These are phyloP conservation scores for Blastocystis sp. DNA, from an alignment of 352 stramenopile genomes.

Conservation along the genomic window DNA sequence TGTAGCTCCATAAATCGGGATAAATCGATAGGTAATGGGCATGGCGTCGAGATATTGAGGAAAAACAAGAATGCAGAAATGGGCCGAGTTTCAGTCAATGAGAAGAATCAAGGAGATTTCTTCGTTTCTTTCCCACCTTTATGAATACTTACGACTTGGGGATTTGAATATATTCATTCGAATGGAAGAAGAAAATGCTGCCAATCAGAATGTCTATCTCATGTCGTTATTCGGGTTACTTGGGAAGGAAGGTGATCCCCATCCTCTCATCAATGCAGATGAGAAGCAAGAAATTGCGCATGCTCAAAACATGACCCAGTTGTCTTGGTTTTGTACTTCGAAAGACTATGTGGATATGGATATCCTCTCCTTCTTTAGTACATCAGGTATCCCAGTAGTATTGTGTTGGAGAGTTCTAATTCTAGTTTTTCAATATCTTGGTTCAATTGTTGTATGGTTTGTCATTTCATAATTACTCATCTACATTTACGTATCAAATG, in stretches of 20 bases:
- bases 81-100: neutral
- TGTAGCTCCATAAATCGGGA: constrained; percentile 29
- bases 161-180: neutral
- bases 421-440: constrained; percentile 54
- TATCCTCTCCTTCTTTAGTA: constrained; percentile 17
- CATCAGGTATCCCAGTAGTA: constrained; percentile 8
- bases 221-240: constrained; percentile 21
- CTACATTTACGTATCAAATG: constrained; percentile 24
- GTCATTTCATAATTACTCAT: constrained; percentile 12
- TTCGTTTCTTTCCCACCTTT: too few relatives aligned
- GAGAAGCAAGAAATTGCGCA: neutral
- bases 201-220: constrained; percentile 38
- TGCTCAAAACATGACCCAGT: constrained; percentile 36
- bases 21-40: constrained; percentile 33
- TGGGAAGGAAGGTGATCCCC: neutral
- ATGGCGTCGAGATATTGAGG: neutral
- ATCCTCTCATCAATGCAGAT: constrained; percentile 25
- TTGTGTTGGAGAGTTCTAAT: neutral
- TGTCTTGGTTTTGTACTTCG: constrained; percentile 1
- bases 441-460: constrained; percentile 48
- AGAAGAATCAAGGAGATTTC: neutral
- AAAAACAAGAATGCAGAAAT: neutral
- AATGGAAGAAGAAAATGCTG: neutral
- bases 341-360: neutral
- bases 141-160: too few relatives aligned